Percentiles rank a stretch among this genome's conserved stretches.
Conservation (phyloP, 1,139 yeast genomes). For the Ogataea hybrid region DNA sequence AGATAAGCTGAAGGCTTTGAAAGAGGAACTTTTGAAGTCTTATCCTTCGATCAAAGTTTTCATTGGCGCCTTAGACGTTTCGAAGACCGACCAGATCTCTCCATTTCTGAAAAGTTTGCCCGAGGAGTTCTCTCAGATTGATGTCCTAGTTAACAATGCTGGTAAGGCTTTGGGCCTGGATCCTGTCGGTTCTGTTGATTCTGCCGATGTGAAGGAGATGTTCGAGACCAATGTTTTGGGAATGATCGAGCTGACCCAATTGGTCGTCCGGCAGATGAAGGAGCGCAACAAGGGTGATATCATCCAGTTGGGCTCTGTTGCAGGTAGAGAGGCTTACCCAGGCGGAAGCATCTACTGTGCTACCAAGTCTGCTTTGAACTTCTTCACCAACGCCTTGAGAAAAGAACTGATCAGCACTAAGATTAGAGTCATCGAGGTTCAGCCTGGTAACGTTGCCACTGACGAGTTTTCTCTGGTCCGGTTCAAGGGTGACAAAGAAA, state of each 20-base stretch:
- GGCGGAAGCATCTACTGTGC: constrained; percentile 54
- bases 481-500: constrained; percentile 42
- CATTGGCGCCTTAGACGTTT: constrained; percentile 43
- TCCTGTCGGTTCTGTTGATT: constrained; percentile 40
- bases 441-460: constrained; percentile 53
- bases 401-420: constrained; percentile 46
- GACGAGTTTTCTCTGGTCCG: constrained; percentile 50
- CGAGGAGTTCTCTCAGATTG: constrained; percentile 43
- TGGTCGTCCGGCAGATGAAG: constrained; percentile 44
- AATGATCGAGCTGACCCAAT: constrained; percentile 47
- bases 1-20: constrained; percentile 39
- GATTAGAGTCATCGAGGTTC: constrained; percentile 48
- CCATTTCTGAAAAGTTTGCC: constrained; percentile 43
- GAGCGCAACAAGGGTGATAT: constrained; percentile 46
- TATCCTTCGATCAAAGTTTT: constrained; percentile 41
- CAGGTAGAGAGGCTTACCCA: constrained; percentile 51
- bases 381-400: constrained; percentile 46
- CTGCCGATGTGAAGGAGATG: constrained; percentile 45
- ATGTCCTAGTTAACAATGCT: constrained; percentile 49
- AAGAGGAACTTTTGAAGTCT: constrained; percentile 33
- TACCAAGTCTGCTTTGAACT: constrained; percentile 47
- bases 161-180: constrained; percentile 52
- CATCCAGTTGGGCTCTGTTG: constrained; percentile 49
- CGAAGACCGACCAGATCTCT: constrained; percentile 38
- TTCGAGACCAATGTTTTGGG: constrained; percentile 49